Base-by-base conservation (phyloP, 148 eudicot species). In the Heliosperma pusillum region DNA sequence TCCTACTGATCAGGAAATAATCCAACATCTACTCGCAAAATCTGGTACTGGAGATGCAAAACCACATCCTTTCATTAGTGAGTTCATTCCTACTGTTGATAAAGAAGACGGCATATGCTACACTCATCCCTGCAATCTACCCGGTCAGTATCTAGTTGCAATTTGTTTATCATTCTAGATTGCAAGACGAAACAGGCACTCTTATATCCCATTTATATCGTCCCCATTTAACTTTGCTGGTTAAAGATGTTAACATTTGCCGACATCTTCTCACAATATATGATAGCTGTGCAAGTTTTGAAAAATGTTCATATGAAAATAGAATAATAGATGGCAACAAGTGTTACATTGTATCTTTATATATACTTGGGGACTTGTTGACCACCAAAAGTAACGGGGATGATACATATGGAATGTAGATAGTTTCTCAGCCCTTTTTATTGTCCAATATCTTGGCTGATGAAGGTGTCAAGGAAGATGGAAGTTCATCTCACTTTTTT, bases 91-190 rank as follows among this genome's bases (percentile, higher is more conserved):
- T 73, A 90, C 99, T 30, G 88, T 96, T 59, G 73, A 86, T 22
- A 87, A 88, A 86, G 94, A 90, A 63, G 97, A 92, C 66, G 99
- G 99, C 58, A 92, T 95, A 7, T 95, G 99, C 71, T 90, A 95
- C 76, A 86, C 97, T 26, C 99, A 95, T 83, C 99, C 99, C 77
- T 88, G 76, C 73, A 90, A 92, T 72, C 84, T 95, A 66, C 99
- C 99, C 72, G 97, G 99, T 90, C 29, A 58, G 66, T 69, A 20
- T 56, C 17, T 45, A 30, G 58, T 71, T n/a, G 61, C n/a, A 78
- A 17, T 7, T 50, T 75, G 36, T 33, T 10, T n/a, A 5, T 58
- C 52, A 22, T 47, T 2, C 53, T 75, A 42, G 11, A 12, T 62
- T 47, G 55, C 58, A 67, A 9, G 26, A 69, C 25, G n/a, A 15